Evolutionary conservation across 2,329 filamentous ascomycete species (phyloP), one percentile per base, ranked within the genome.

Genomic region (Ascochyta clinopodiicola): DNA sequence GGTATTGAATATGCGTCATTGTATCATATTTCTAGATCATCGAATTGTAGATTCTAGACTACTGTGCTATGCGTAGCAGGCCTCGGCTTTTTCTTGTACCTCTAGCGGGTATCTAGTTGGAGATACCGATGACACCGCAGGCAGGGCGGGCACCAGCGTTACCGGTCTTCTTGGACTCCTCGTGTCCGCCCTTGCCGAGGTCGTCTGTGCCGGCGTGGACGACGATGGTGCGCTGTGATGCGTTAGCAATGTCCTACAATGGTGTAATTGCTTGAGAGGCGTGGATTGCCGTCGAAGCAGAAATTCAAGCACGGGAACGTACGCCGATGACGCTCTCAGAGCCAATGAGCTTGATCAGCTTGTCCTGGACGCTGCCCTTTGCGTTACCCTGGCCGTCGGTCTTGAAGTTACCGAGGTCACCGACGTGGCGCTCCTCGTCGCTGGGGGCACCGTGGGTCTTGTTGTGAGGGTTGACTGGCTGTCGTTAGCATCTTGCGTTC

Each of bases 91-190:
- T 24, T 6, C 6, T 24, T 13, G 29, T 31, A 13, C 15, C 10
- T 31, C 29, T 13, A 31, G 13, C 4, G 13, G 12, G 2, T 17
- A 37, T 75, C 82, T 90, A 92, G 75, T 83, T 81, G 75, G 90
- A 87, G 81, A 96, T 95, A 69, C 92, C 92, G 78, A 96, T 96
- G 76, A 96, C 92, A 83, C 95, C 95, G 82, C 95, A 99, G 77
- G 95, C 95, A 76, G 95, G 95, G 76, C 95, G 91, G 70, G 82
- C 79, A 72, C 95, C 95, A 76, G 95, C 95, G 78, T 98, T 99
- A 68, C 95, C 95, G 65, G 95, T 99, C 89, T 96, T 97, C 84
- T 96, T 92, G 74, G 92, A 96, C 84, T 98, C 92, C 81, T 94
- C 91, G 82, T 91, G 88, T 69, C 82, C 91, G 73, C 92, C 92